Base-by-base conservation (phyloP, 352 stramenopile genomes). In the Lagenidium giganteum region DNA sequence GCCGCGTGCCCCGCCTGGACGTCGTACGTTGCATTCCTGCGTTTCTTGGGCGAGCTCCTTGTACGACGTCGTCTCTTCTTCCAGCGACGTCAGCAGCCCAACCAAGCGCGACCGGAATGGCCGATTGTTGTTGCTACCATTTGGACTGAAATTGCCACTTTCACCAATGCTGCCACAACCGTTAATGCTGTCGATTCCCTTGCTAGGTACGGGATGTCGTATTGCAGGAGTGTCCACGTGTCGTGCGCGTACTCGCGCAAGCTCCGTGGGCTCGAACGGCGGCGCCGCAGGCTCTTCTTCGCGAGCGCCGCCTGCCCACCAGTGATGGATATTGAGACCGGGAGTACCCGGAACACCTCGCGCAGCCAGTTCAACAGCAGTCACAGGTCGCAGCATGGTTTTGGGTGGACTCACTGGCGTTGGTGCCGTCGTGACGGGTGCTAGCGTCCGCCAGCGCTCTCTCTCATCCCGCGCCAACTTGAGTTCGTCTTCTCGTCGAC, bases 61-160 rank as follows among this genome's bases (percentile, higher is more conserved):
- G 29, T 63, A 82, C 8, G 73, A 67, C 9, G 51, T 72, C 9
- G 77, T 83, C 50, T 87, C 71, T 32, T 86, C 74, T 46, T 89
- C 71, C 14, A 89, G 65, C 14, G 77, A 84, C 14, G 62, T 77
- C 21, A 87, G 54, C 8, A 90, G 52, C 2, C 71, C 67, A 6
- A 90, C 70, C 6, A 87, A 48, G 11, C 77, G 67, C 17, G 74
- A 53, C 18, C 76, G 74, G 22, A 89, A 67, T 18, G 73, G 73
- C 13, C 64, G 54, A 18, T 27, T 18, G 16, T 47, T 47, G 8
- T 42, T 39, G 13, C n/a, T n/a, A n/a, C n/a, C n/a, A n/a, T n/a
- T n/a, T n/a, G n/a, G n/a, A n/a, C n/a, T n/a, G n/a, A n/a, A n/a
- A n/a, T n/a, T n/a, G n/a, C n/a, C n/a, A n/a, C n/a, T n/a, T n/a